Base-by-base conservation (phyloP, 164 flowering plant genomes). In the Nelumbo lutea region DNA sequence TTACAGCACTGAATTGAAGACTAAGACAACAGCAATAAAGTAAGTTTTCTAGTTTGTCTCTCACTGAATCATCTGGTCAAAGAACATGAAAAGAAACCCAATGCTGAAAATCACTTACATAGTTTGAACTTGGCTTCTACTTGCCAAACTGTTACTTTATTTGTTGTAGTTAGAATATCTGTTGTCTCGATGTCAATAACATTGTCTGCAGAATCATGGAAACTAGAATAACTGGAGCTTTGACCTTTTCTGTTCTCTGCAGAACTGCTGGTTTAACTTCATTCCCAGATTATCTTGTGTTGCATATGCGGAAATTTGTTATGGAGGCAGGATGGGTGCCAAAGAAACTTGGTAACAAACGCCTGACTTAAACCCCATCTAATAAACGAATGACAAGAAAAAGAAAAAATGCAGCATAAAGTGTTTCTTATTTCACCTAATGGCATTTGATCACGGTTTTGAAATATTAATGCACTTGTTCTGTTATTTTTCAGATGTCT, bases 291-390 rank as follows among this genome's bases (percentile, higher is more conserved):
- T 93, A 90, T 77, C 71, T 96, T 72, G 98, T 90, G 67, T 73
- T 96, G 86, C 99, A 96, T 76, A 93, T 96, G 99, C 86, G 97
- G 51, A 96, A 90, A 75, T 96, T 96, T 84, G 91, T 93, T 5
- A 79, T 93, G 98, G 99, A 86, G 73, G 97, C 61, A 46, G 99
- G 99, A 72, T 96, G 99, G 99, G 99, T 96, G 42, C 99, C 99
- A 5, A 96, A 93, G 76, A 96, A 96, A 77, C 92, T 96, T 63
- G 99, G 98, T 93, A 82, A 60, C 1, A 27, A 27, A 27, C 27
- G 0, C 27, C 27, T 27, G 27, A 27, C 27, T 27, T 27, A 27
- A 27, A 27, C 27, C 27, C 27, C 27, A 27, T 27, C 27, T 27
- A 27, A 27, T 27, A 27, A 27, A 27, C 0, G 27, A 27, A 27